Percentiles rank a stretch among this genome's conserved stretches.
Conservation (phyloP, 2,329 filamentous ascomycete genomes). For the Aureobasidium subglaciale region DNA sequence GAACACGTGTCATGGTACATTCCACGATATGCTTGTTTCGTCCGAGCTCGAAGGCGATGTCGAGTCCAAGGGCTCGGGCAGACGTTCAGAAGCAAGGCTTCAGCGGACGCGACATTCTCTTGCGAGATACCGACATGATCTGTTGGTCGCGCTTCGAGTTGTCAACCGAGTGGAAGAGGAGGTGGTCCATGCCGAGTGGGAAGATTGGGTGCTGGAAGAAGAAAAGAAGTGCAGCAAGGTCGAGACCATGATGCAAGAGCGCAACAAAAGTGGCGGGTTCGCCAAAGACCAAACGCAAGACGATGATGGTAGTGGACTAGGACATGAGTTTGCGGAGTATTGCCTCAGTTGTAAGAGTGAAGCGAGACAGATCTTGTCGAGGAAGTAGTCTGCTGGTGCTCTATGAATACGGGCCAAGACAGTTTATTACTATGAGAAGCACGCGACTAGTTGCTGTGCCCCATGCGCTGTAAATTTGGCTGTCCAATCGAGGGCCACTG, state of each 20-base stretch:
- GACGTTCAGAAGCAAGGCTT: constrained; percentile 43
- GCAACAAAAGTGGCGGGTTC: constrained; percentile 19
- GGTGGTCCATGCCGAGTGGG: constrained; percentile 81
- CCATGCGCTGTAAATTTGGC: neutral
- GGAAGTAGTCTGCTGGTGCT: neutral
- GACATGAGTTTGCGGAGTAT: constrained; percentile 52
- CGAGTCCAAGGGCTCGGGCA: constrained; percentile 6
- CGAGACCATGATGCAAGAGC: constrained; percentile 41
- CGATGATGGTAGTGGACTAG: constrained; percentile 36
- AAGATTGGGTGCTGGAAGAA: constrained; percentile 83
- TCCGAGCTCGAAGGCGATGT: constrained; percentile 9
- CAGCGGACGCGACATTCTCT: constrained; percentile 76
- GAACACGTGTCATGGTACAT: constrained; percentile 27
- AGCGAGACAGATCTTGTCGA: neutral
- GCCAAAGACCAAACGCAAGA: constrained; percentile 24
- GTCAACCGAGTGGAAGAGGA: constrained; percentile 86
- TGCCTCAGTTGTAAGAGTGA: constrained; percentile 54
- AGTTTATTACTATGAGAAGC: neutral
- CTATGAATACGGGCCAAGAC: neutral
- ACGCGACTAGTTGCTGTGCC: no score
- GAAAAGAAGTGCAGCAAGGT: constrained; percentile 64
- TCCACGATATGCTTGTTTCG: constrained; percentile 22
- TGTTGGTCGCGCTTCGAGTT: constrained; percentile 82
- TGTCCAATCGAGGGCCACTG: no score
- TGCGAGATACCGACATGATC: constrained; percentile 77